Evolutionary conservation across 345 rosid genomes (phyloP).

Genomic region (Brassica rapa): DNA sequence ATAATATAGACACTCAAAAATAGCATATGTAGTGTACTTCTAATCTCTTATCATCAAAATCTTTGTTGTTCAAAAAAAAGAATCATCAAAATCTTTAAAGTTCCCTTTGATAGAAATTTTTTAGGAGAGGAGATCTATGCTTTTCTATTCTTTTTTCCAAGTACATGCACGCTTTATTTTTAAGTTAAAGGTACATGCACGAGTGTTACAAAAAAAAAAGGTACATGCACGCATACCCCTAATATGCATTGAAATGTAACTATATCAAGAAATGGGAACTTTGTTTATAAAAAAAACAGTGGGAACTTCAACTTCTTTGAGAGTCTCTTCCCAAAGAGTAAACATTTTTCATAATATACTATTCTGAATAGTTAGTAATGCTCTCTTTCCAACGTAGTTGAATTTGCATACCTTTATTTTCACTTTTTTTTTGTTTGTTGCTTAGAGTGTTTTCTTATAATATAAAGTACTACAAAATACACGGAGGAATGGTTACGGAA

Average conservation of each 20-base stretch:
- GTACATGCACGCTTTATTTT: too few relatives aligned
- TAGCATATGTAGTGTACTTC: neutral
- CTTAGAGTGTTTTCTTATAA: neutral
- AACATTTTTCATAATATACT: neutral
- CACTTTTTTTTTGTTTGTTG: neutral
- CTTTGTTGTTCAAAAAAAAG: too few relatives aligned
- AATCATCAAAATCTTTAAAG: too few relatives aligned
- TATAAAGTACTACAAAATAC: neutral
- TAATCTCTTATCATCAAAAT: neutral
- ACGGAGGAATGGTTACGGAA: neutral
- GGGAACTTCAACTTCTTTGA: neutral
- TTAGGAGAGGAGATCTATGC: neutral
- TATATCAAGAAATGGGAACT: neutral
- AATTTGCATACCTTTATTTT: neutral
- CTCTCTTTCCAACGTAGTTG: neutral
- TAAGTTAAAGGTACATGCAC: neutral
- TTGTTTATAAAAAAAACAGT: too few relatives aligned
- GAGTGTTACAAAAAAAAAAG: too few relatives aligned
- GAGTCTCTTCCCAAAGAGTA: neutral
- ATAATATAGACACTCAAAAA: too few relatives aligned
- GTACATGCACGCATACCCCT: neutral
- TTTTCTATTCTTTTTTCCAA: too few relatives aligned
- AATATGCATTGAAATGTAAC: neutral
- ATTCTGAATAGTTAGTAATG: neutral
- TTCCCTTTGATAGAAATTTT: neutral